A percentile compares a stretch with the other conserved stretches of the same genome.
Evolutionary conservation across 805 yeast genomes (phyloP).

Genomic region (Yarrowia hollandica): DNA sequence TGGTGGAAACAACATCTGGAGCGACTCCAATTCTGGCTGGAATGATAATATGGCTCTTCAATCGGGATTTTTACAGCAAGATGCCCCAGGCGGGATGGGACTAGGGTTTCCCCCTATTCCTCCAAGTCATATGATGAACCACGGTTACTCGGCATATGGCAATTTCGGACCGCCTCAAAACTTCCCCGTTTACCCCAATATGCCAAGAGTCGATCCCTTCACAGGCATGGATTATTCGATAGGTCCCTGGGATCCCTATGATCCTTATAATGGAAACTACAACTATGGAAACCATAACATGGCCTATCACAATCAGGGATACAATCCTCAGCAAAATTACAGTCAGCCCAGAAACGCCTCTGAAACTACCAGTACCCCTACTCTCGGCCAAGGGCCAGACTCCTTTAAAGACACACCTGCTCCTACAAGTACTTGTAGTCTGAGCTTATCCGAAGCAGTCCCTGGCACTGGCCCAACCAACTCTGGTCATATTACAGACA

Average conservation of each 20-base stretch:
- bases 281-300: not conserved
- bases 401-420: not conserved
- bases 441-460: not conserved
- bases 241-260: conserved; percentile 23
- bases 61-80: conserved; percentile 3
- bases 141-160: not conserved
- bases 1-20: conserved; percentile 14
- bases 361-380: not conserved
- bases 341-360: not conserved
- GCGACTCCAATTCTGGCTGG: conserved; percentile 20
- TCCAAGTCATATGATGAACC: conserved; percentile 12
- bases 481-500: not conserved
- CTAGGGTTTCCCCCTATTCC: conserved; percentile 12
- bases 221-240: conserved; percentile 14
- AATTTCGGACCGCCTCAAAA: not conserved
- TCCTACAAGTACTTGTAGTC: not conserved
- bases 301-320: not conserved
- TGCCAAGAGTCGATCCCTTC: conserved; percentile 7
- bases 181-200: not conserved
- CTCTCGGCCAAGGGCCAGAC: not conserved
- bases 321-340: not conserved
- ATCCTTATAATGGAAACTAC: conserved; percentile 10
- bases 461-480: not conserved
- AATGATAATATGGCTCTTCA: conserved; percentile 4
- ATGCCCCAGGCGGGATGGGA: not conserved